Percentiles rank a stretch among this genome's conserved stretches.
Evolutionary conservation across 2,329 filamentous ascomycete genomes (phyloP).

Genomic region (Diaporthe amygdali): DNA sequence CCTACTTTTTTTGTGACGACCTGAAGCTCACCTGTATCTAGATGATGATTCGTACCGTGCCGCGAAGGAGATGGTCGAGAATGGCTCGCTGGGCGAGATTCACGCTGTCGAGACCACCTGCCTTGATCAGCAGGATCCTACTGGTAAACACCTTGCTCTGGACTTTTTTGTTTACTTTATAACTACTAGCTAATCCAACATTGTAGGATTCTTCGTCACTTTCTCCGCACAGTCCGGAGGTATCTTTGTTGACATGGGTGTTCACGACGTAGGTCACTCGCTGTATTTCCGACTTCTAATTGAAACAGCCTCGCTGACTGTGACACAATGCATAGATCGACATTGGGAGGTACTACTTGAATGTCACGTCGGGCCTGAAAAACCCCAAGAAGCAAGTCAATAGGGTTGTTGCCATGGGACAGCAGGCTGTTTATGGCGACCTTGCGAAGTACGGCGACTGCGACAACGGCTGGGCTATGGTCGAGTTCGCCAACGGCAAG

Average conservation of each 20-base stretch:
- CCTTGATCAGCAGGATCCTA: constrained; percentile 29
- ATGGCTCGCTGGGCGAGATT: constrained; percentile 29
- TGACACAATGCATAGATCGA: constrained; percentile 29
- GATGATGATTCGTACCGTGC: not conserved
- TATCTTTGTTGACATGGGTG: not conserved
- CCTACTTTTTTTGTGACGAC: not conserved
- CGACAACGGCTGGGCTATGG: constrained; percentile 41
- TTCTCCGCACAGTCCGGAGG: not conserved
- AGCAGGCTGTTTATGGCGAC: constrained; percentile 38
- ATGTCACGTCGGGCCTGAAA: constrained; percentile 30
- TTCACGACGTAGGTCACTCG: not conserved
- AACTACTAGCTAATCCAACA: not conserved
- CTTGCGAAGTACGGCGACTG: constrained; percentile 33
- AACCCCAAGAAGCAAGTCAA: constrained; percentile 38
- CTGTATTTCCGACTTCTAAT: not conserved
- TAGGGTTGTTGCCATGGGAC: constrained; percentile 36
- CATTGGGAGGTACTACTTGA: constrained; percentile 32
- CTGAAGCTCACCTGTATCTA: not conserved
- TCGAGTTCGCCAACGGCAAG: constrained; percentile 43
- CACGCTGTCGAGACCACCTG: constrained; percentile 31
- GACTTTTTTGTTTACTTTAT: too few relatives aligned
- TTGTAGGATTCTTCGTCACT: not conserved
- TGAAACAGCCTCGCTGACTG: not conserved
- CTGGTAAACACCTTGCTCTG: constrained; percentile 17
- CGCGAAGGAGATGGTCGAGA: constrained; percentile 24